Base-by-base conservation (phyloP, 2,329 filamentous ascomycete species). In the Ophiocordyceps camponoti-floridani region DNA sequence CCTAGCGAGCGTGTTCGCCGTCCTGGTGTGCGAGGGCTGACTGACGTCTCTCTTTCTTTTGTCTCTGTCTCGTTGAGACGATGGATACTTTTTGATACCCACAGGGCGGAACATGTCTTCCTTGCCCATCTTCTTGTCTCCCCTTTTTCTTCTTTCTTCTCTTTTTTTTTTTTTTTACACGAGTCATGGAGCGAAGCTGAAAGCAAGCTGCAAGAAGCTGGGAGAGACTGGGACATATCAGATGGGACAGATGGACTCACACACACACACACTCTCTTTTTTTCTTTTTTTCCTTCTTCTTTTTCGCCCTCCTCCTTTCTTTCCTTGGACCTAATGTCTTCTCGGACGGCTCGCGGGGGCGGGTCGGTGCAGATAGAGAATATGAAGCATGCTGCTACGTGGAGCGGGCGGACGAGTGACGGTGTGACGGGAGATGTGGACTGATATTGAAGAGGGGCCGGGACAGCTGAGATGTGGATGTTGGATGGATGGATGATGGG, bases 1-100 rank as follows among this genome's bases (percentile, higher is more conserved):
- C 52, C 26, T 62, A 62, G 58, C 53, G 50, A 49, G 55, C 51
- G 49, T 55, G 54, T 46, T 50, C 58, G 48, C 52, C 52, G 49
- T 49, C 50, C 48, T 43, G 47, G n/a, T n/a, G 50, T 50, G 47
- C 45, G 46, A 52, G 48, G 52, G 19, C 44, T 38, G 13, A n/a
- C 14, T 43, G 42, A 30, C 41, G 23, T 4, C 14, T 46, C 49
- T 47, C 46, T 48, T 35, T 19, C 23, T 45, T 50, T 47, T 27
- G 42, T 33, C 28, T 44, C 38, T 35, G 42, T 46, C 49, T 28
- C 33, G 8, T 37, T 8, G 16, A 37, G 33, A 37, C 33, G 33
- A 37, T n/a, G 10, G 33, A 37, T 37, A 37, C 33, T 14, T 33
- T 37, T 37, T 37, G 33, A 37, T 37, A 37, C 33, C 33, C 33